These are phyloP conservation scores for Salix caprea DNA, from an alignment of 345 rosid species.

Conservation along the genomic window DNA sequence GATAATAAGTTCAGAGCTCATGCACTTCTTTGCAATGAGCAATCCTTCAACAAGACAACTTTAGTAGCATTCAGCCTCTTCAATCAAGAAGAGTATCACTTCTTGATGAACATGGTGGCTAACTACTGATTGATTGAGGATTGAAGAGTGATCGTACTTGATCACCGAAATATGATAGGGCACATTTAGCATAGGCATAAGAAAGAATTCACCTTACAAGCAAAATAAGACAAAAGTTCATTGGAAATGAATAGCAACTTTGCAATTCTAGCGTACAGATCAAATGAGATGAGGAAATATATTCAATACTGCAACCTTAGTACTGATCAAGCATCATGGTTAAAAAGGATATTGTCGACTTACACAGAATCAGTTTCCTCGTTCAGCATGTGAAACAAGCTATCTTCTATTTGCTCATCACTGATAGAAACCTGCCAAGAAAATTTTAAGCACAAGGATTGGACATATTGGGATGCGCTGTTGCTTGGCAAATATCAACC, in stretches of 20 bases:
- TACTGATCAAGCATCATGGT: not conserved
- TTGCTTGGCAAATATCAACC: not conserved
- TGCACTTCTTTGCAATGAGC: too few species aligned
- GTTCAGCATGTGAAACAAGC: conserved; percentile 77
- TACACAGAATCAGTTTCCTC: conserved; percentile 98
- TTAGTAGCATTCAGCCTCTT: not conserved
- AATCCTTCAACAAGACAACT: too few species aligned
- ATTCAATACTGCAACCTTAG: not conserved
- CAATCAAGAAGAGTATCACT: not conserved
- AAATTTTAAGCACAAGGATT: conserved; percentile 26
- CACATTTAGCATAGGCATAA: not conserved
- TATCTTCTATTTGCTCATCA: conserved; percentile 82
- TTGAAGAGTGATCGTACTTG: not conserved
- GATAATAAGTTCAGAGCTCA: too few species aligned
- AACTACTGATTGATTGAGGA: not conserved
- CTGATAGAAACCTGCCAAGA: conserved; percentile 64
- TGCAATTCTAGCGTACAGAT: not conserved
- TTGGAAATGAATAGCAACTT: not conserved
- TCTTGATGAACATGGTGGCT: not conserved
- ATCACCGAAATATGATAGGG: not conserved
- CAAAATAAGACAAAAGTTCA: not conserved
- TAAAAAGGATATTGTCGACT: conserved; percentile 28
- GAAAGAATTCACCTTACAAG: not conserved
- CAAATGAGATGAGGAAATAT: not conserved
- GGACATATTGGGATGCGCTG: not conserved